Base-by-base conservation (phyloP, 2,329 filamentous ascomycete species). In the Ceratocystis variospora region DNA sequence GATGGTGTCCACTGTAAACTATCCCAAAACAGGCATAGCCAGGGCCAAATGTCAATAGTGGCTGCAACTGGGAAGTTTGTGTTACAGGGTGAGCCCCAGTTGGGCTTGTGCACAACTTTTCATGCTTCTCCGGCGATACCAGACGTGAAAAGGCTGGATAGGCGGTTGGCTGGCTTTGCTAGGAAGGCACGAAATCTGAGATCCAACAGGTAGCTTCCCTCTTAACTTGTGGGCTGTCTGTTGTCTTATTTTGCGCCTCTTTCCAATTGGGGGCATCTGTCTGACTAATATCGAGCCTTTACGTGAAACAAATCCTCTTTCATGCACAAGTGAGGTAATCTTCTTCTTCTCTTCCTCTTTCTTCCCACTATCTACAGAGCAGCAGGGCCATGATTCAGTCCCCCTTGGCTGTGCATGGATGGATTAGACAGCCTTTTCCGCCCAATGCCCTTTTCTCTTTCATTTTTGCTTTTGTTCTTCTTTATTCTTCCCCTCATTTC, bases 31-130 rank as follows among this genome's bases (percentile, higher is more conserved):
- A 31, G 53, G 28, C 28, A 57, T 57, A 57, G 53, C 28, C 53
- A 57, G 53, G 53, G 53, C 53, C 53, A 57, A 57, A 57, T 57
- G 53, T 33, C 22, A 57, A n/a, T 57, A 28, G 53, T 57, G 53
- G 53, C 28, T 57, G 31, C 53, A 28, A 19, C 53, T 57, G 48
- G 12, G 25, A 57, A 17, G 15, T n/a, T 57, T 57, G 53, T 57
- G 53, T 25, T 33, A 57, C 53, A 57, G 53, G 53, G 53, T 5
- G 22, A 28, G 53, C 53, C 53, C 53, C 53, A 28, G 53, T 57
- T 57, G 19, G 22, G 53, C 10, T 57, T 57, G 53, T 57, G 53
- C 53, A 57, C 53, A 57, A 33, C n/a, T 57, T 17, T 33, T 17
- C 22, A 28, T 57, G 15, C 19, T 57, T 25, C 31, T 7, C n/a